These are phyloP conservation scores for Entomophthora muscae DNA, from an alignment of 371 early-diverging fungal species.

Conservation along the genomic window DNA sequence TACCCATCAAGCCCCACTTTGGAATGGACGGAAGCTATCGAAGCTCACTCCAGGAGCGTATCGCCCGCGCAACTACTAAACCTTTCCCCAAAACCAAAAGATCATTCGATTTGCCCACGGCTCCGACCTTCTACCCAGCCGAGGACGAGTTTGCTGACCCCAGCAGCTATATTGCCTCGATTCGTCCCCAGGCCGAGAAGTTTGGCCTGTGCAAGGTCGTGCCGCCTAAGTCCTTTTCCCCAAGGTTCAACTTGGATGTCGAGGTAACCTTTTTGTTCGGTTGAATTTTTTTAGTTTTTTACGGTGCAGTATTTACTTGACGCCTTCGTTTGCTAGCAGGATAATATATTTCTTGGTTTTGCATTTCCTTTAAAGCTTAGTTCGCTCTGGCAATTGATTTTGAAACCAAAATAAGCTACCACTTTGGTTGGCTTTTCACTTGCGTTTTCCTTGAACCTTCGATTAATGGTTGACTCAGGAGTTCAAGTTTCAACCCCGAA, in stretches of 20 bases:
- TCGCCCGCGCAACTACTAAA: too few relatives aligned
- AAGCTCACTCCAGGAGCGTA: too few relatives aligned
- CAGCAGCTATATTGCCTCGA: constrained; percentile 62
- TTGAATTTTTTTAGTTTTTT: neutral
- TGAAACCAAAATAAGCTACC: too few relatives aligned
- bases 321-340: too few relatives aligned
- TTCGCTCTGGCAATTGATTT: neutral
- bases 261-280: constrained; percentile 28
- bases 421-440: too few relatives aligned
- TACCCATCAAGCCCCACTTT: too few relatives aligned
- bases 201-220: constrained; percentile 84
- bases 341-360: too few relatives aligned
- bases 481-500: constrained; percentile 77
- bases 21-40: too few relatives aligned
- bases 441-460: too few relatives aligned
- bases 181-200: constrained; percentile 56
- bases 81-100: too few relatives aligned
- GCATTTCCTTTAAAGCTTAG: neutral
- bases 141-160: constrained; percentile 71
- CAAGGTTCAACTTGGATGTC: constrained; percentile 67
- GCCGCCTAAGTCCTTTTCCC: constrained; percentile 71
- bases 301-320: too few relatives aligned
- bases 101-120: constrained; percentile 45
- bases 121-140: constrained; percentile 71
- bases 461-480: too few relatives aligned